Evolutionary conservation across 2,329 filamentous ascomycete genomes (phyloP).

Genomic region (Reticulascus tulasneorum): DNA sequence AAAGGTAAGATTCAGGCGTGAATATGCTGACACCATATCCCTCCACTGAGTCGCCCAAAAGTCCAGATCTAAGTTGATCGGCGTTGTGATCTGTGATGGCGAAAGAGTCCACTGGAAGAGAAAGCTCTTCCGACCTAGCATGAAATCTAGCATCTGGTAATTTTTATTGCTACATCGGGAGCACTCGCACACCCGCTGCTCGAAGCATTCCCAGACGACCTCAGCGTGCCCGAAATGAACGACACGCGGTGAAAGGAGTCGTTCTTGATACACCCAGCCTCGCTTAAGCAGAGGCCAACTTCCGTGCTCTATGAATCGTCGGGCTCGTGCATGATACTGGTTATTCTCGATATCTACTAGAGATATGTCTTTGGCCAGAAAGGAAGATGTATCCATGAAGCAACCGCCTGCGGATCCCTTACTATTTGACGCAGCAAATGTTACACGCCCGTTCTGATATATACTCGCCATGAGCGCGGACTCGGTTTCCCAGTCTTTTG

Average conservation of each 20-base stretch:
- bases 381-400: neutral
- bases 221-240: neutral
- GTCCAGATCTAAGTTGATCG: no score
- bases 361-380: neutral
- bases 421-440: neutral
- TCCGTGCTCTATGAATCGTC: neutral
- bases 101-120: no score
- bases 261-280: neutral
- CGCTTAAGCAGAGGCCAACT: neutral
- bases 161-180: neutral
- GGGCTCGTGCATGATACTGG: neutral
- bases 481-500: conserved; percentile 4
- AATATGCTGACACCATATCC: conserved; percentile 1
- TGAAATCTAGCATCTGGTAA: neutral
- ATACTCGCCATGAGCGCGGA: conserved; percentile 2
- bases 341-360: neutral
- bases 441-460: neutral
- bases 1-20: conserved; percentile 4
- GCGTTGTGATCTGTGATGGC: neutral
- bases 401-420: neutral
- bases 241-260: neutral
- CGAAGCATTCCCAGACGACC: neutral
- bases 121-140: neutral
- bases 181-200: neutral
- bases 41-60: neutral